These are phyloP conservation scores for Ustilago vetiveriae DNA, from an alignment of 1,284 basidiomycete genomes.

Conservation along the genomic window DNA sequence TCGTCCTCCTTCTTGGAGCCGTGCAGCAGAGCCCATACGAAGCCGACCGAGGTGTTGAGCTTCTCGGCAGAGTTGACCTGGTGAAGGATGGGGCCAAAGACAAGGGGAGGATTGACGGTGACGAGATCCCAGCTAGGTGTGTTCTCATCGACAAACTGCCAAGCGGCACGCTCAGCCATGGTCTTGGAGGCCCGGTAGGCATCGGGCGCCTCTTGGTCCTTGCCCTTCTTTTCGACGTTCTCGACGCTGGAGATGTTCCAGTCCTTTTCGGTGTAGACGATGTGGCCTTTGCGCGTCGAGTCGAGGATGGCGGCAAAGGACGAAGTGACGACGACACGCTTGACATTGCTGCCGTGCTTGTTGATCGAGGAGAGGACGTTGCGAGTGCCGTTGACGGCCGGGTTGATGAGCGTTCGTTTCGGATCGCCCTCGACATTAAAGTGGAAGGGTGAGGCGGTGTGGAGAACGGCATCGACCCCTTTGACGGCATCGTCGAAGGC, in stretches of 20 bases:
- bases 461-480: slow-evolving; percentile 74
- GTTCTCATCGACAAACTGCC: slow-evolving; percentile 63
- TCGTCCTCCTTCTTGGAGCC: slow-evolving; percentile 67
- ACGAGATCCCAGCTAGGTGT: slow-evolving; percentile 47
- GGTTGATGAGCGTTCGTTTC: slow-evolving; percentile 70
- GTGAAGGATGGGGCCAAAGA: slow-evolving; percentile 71
- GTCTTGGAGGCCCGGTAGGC: slow-evolving; percentile 73
- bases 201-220: slow-evolving; percentile 67
- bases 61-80: slow-evolving; percentile 69
- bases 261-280: slow-evolving; percentile 69
- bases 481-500: slow-evolving; percentile 78
- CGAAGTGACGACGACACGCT: slow-evolving; percentile 75
- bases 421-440: slow-evolving; percentile 58
- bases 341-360: slow-evolving; percentile 71
- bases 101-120: slow-evolving; percentile 55
- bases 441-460: slow-evolving; percentile 73
- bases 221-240: slow-evolving; percentile 59
- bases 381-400: slow-evolving; percentile 75
- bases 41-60: slow-evolving; percentile 72
- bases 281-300: slow-evolving; percentile 43
- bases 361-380: slow-evolving; percentile 73
- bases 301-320: slow-evolving; percentile 73
- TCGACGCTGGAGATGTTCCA: slow-evolving; percentile 76
- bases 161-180: slow-evolving; percentile 73
- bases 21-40: slow-evolving; percentile 68